These are phyloP conservation scores for Mucor ambiguus DNA, from an alignment of 371 early-diverging fungal species.

Conservation along the genomic window DNA sequence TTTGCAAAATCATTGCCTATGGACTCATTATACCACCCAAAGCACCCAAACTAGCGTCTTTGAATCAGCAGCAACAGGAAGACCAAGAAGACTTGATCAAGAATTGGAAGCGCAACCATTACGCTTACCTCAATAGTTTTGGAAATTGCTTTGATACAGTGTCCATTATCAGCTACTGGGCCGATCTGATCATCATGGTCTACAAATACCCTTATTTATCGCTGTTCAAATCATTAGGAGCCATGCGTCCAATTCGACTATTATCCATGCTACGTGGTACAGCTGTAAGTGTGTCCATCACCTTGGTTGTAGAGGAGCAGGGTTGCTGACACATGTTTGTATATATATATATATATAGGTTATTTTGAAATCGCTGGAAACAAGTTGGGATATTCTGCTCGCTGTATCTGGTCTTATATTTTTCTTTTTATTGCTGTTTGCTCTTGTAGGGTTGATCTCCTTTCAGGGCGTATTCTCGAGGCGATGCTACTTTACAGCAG, in stretches of 20 bases:
- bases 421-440: constrained; percentile 60
- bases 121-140: constrained; percentile 44
- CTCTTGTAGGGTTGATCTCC: constrained; percentile 56
- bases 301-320: background rate
- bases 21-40: constrained; percentile 46
- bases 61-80: background rate
- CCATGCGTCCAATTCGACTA: constrained; percentile 55
- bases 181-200: constrained; percentile 54
- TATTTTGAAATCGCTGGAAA: constrained; percentile 57
- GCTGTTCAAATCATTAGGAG: constrained; percentile 57
- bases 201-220: constrained; percentile 44
- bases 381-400: constrained; percentile 54
- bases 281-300: constrained; percentile 25
- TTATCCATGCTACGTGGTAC: constrained; percentile 56
- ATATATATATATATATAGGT: no score
- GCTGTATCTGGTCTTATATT: constrained; percentile 57
- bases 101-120: constrained; percentile 25
- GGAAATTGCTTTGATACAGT: constrained; percentile 52
- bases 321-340: background rate
- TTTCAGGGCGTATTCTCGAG: constrained; percentile 59
- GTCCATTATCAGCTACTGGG: constrained; percentile 55
- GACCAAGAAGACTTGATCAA: background rate
- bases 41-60: background rate
- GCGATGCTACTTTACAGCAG: constrained; percentile 41
- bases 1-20: constrained; percentile 49